Percentiles rank a stretch among this genome's conserved stretches.
Conservation (phyloP, 2,329 filamentous ascomycete species). For the Fusarium sp. region DNA sequence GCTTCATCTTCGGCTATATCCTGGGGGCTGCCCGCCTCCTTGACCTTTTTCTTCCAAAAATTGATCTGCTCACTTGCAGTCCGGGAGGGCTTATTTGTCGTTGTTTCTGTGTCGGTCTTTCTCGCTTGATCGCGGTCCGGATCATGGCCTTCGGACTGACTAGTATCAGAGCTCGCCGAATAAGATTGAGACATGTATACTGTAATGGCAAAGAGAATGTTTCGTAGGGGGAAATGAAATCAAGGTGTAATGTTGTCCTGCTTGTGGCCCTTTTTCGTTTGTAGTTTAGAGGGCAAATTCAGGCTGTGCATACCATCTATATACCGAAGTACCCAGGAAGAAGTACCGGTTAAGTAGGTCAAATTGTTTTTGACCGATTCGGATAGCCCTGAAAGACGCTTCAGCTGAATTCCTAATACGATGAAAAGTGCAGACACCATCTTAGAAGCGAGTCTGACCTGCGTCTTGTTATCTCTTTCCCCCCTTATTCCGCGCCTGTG, state of each 20-base stretch:
- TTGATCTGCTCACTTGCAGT: not conserved
- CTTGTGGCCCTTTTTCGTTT: not conserved
- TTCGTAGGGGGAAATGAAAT: too few relatives aligned
- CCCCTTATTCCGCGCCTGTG: not conserved
- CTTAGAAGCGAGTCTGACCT: not conserved
- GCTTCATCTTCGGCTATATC: not conserved
- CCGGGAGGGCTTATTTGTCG: too few relatives aligned
- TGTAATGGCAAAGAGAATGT: not conserved
- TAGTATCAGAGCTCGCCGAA: not conserved
- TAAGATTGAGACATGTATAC: not conserved
- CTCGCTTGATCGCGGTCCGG: fast-evolving
- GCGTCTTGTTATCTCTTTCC: not conserved
- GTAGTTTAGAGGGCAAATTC: not conserved
- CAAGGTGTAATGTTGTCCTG: not conserved
- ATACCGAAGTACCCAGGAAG: not conserved
- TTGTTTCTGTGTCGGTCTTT: too few relatives aligned
- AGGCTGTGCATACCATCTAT: not conserved
- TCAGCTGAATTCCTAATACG: not conserved
- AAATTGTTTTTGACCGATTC: not conserved
- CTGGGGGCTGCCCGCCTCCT: not conserved
- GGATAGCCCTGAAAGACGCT: not conserved
- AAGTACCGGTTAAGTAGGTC: too few relatives aligned
- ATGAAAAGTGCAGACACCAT: not conserved
- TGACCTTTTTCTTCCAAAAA: not conserved
- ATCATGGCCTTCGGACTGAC: not conserved